Conservation (phyloP, 345 rosid genomes). For the Limnanthes douglasii region DNA sequence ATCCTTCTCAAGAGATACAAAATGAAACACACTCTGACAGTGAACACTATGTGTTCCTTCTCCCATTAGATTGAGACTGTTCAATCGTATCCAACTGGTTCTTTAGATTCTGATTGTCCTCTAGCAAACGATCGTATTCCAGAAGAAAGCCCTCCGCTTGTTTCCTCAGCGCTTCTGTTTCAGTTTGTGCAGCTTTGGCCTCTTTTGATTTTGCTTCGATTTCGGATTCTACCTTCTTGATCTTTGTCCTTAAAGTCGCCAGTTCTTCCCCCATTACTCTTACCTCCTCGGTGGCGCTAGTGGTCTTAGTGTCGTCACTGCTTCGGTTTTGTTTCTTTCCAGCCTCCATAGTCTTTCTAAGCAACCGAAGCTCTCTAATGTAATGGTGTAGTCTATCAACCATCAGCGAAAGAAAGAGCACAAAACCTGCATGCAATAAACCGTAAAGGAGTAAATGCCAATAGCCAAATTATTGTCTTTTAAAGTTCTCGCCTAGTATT, state of each 20-base stretch:
- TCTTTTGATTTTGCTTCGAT: conserved; percentile 32
- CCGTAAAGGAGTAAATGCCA: no score
- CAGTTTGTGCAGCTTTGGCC: conserved; percentile 36
- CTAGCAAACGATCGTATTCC: conserved; percentile 60
- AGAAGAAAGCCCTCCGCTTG: conserved; percentile 58
- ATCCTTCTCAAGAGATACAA: no score
- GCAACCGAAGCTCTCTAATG: conserved; percentile 60
- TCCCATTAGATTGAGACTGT: no score
- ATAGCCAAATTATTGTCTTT: no score
- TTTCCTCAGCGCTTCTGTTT: conserved; percentile 49
- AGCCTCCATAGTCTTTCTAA: conserved; percentile 68
- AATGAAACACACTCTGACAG: no score
- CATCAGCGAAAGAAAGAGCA: conserved; percentile 68
- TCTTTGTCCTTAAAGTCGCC: conserved; percentile 19
- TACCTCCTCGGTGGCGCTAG: conserved; percentile 23
- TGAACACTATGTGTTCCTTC: no score
- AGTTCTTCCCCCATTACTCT: conserved; percentile 39
- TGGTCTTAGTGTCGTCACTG: conserved; percentile 35
- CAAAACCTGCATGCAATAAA: conserved; percentile 34
- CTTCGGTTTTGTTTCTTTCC: conserved; percentile 60
- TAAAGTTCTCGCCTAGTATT: no score
- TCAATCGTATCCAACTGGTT: conserved; percentile 49
- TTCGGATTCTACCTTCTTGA: conserved; percentile 37
- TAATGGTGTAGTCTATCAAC: conserved; percentile 78
- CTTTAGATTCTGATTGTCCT: conserved; percentile 56